Percentiles rank a stretch among this genome's conserved stretches.
phyloP scores from a whole-genome alignment of 805 yeast species.

The Teunomyces panamensis region DNA sequence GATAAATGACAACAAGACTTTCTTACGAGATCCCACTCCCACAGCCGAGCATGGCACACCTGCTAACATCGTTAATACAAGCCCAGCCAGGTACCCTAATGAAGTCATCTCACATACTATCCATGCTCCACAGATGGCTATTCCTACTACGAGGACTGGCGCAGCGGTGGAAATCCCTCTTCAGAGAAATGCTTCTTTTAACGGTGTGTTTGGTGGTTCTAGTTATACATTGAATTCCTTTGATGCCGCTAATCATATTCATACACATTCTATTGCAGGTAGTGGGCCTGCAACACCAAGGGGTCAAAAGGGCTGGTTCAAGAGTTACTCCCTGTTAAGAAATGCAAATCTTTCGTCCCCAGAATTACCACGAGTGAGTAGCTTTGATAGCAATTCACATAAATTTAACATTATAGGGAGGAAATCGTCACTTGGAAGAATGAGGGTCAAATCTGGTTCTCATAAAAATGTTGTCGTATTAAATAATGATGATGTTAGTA shows the following conservation, averaged over 20 bases:
- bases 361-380: slow-evolving; percentile 15
- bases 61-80: neutral
- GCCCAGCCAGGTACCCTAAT: slow-evolving; percentile 2
- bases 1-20: slow-evolving; percentile 12
- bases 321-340: slow-evolving; percentile 24
- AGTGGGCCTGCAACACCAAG: slow-evolving; percentile 14
- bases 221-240: slow-evolving; percentile 1
- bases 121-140: slow-evolving; percentile 57
- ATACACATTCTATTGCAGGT: slow-evolving; percentile 7
- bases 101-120: slow-evolving; percentile 16
- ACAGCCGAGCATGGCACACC: neutral
- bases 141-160: slow-evolving; percentile 77
- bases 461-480: slow-evolving; percentile 11
- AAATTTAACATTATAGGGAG: slow-evolving; percentile 22
- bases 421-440: slow-evolving; percentile 12
- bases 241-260: neutral
- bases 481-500: neutral
- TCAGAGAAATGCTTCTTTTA: slow-evolving; percentile 20
- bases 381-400: slow-evolving; percentile 27
- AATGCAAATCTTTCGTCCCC: slow-evolving; percentile 13
- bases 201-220: slow-evolving; percentile 6
- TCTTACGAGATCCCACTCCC: slow-evolving; percentile 9
- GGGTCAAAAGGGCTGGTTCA: slow-evolving; percentile 29
- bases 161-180: slow-evolving; percentile 72
- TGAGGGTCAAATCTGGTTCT: slow-evolving; percentile 14